Percentiles rank a stretch among this genome's conserved stretches.
These are phyloP conservation scores for Sarocladiaceae sp. DNA, from an alignment of 2,329 filamentous ascomycete species.

Conservation along the genomic window DNA sequence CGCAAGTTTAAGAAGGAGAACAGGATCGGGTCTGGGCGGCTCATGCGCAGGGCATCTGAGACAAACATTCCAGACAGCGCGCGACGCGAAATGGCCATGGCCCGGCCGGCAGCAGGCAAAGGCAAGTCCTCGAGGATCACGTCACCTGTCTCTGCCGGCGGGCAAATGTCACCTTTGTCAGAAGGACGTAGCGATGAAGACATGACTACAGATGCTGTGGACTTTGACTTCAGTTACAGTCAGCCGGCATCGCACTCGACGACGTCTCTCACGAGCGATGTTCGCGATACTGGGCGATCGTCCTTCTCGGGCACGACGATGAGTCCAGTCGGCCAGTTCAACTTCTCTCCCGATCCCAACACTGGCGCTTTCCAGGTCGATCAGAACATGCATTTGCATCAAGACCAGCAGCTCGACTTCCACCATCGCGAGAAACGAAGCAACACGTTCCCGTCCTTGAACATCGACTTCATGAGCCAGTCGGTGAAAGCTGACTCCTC, in stretches of 20 bases:
- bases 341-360: conserved; percentile 70
- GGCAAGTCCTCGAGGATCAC: conserved; percentile 44
- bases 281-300: conserved; percentile 35
- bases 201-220: conserved; percentile 33
- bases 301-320: conserved; percentile 65
- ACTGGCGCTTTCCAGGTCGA: conserved; percentile 57
- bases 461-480: conserved; percentile 54
- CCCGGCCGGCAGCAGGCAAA: conserved; percentile 36
- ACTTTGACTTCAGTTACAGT: conserved; percentile 29
- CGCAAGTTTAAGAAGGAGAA: conserved; percentile 96
- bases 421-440: conserved; percentile 63
- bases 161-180: conserved; percentile 64
- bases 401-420: conserved; percentile 17
- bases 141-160: conserved; percentile 70
- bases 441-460: conserved; percentile 77
- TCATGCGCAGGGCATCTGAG: conserved; percentile 56
- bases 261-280: conserved; percentile 27
- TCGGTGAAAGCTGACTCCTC: conserved; percentile 21
- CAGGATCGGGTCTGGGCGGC: conserved; percentile 39
- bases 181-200: conserved; percentile 67
- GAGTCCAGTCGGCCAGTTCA: conserved; percentile 71
- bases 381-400: conserved; percentile 29
- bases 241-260: conserved; percentile 29
- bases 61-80: conserved; percentile 68
- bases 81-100: too few species aligned